Evolutionary conservation across 495 filamentous ascomycete genomes (phyloP).

Genomic region (Trypethelium eluteriae): DNA sequence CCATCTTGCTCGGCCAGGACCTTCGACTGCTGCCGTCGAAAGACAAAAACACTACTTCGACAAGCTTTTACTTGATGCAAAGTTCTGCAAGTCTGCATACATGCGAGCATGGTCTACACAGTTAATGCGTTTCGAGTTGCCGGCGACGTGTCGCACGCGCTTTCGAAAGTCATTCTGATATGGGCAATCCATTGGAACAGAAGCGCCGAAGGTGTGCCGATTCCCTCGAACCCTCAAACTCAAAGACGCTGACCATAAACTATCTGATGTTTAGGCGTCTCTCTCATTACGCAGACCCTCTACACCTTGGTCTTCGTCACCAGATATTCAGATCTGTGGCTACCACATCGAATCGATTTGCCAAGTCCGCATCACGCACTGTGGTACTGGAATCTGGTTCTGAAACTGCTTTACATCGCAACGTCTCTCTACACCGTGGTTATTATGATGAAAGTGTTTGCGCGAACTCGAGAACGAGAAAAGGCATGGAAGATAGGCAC

Average conservation of each 20-base stretch:
- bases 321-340: constrained; percentile 71
- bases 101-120: constrained; percentile 25
- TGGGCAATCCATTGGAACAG: constrained; percentile 82
- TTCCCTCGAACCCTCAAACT: constrained; percentile 1
- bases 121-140: constrained; percentile 69
- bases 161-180: constrained; percentile 81
- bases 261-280: constrained; percentile 54
- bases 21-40: background rate
- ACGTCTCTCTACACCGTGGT: constrained; percentile 82
- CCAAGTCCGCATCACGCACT: constrained; percentile 28
- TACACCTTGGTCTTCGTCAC: constrained; percentile 80
- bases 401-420: constrained; percentile 80
- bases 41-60: background rate
- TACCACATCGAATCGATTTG: constrained; percentile 17
- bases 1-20: background rate
- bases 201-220: constrained; percentile 68
- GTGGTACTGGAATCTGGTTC: constrained; percentile 58
- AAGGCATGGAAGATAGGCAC: constrained; percentile 80
- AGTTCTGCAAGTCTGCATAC: background rate
- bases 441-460: constrained; percentile 78
- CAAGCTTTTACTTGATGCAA: background rate
- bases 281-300: constrained; percentile 86
- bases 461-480: constrained; percentile 82
- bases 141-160: constrained; percentile 73
- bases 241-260: constrained; percentile 1